phyloP scores from a whole-genome alignment of 257 asterid species.

The Penstemon newberryi region DNA sequence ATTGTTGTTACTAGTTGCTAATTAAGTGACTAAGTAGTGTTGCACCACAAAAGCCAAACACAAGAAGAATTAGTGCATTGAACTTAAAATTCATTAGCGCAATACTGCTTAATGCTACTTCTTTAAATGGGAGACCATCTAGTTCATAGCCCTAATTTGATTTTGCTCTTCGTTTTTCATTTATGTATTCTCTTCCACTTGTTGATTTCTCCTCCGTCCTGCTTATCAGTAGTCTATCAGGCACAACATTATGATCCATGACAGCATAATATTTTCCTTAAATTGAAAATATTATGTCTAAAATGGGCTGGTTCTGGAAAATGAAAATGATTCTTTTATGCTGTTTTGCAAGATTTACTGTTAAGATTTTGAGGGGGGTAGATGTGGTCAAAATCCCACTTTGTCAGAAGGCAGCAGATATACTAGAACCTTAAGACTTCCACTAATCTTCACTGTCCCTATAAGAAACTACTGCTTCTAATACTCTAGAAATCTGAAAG shows the following conservation, averaged over 20 bases:
- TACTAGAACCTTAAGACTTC: conserved; percentile 5
- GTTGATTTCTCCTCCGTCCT: neutral
- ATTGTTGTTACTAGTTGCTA: conserved; percentile 14
- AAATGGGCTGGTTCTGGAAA: neutral
- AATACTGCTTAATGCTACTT: conserved; percentile 20
- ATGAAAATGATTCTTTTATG: neutral
- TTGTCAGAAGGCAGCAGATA: conserved; percentile 15
- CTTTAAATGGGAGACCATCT: conserved; percentile 20
- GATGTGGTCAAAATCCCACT: neutral
- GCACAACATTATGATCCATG: neutral
- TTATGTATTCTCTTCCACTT: neutral
- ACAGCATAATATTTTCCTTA: neutral
- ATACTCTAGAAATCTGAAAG: neutral
- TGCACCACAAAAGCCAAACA: conserved; percentile 19
- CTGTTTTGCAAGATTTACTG: neutral
- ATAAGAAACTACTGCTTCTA: conserved; percentile 1
- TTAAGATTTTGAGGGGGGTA: neutral
- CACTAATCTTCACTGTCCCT: neutral
- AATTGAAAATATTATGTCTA: neutral
- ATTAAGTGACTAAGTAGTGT: conserved; percentile 18
- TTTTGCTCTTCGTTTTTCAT: neutral
- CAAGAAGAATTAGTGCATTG: conserved; percentile 1
- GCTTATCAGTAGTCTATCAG: neutral
- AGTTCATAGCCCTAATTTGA: neutral
- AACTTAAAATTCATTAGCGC: neutral